Evolutionary conservation across 352 stramenopile species (phyloP).

Genomic region (Globisporangium nagaii): DNA sequence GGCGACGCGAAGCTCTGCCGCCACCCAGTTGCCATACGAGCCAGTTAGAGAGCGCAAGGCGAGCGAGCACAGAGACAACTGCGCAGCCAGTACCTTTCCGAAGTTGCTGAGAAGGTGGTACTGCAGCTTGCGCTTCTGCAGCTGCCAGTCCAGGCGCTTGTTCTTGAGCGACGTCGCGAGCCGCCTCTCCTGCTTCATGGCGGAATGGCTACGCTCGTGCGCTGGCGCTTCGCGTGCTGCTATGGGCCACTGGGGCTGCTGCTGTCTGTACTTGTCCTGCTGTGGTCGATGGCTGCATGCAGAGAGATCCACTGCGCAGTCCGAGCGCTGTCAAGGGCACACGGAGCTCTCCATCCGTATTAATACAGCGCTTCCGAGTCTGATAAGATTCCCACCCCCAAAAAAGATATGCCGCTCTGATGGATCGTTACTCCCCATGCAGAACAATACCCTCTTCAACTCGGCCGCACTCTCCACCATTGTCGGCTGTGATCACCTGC

Average conservation of each 20-base stretch:
- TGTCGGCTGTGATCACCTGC: too few relatives aligned
- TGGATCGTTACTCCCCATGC: background rate
- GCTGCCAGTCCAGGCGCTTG: conserved; percentile 39
- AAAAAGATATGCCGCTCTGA: background rate
- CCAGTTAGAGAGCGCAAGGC: background rate
- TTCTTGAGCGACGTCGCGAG: conserved; percentile 26
- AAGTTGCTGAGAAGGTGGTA: conserved; percentile 48
- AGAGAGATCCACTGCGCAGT: background rate
- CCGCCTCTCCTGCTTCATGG: conserved; percentile 15
- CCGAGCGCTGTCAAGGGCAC: background rate
- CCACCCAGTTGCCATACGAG: background rate
- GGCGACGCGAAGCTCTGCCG: conserved; percentile 36
- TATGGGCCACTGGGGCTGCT: background rate
- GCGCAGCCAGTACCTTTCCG: too few relatives aligned
- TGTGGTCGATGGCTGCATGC: background rate
- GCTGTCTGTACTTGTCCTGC: background rate
- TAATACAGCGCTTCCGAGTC: background rate
- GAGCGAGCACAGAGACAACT: background rate
- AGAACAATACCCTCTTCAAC: background rate
- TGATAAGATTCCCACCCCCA: conserved; percentile 1
- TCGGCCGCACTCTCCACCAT: too few relatives aligned
- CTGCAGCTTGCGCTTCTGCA: conserved; percentile 59
- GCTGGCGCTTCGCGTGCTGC: too few relatives aligned
- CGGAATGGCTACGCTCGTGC: too few relatives aligned
- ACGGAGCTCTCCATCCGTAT: background rate